Evolutionary conservation across 2,329 filamentous ascomycete species (phyloP).

Genomic region (Diaporthe sp.): DNA sequence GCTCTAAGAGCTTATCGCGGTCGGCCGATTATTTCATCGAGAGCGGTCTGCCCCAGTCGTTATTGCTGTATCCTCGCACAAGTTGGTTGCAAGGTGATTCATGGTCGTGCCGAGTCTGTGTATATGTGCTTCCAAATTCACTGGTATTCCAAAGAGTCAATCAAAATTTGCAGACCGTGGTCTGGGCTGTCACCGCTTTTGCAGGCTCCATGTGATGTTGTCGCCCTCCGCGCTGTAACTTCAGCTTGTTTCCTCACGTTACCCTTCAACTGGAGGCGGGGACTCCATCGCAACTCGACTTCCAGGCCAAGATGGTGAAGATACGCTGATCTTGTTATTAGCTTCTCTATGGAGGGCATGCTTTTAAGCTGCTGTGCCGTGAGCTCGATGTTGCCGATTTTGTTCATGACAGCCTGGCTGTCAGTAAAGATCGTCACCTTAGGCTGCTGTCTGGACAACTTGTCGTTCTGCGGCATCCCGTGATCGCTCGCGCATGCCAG

Average conservation of each 20-base stretch:
- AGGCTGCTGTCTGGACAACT: too few relatives aligned
- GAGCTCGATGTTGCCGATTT: background rate
- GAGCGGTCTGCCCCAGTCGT: background rate
- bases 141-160: background rate
- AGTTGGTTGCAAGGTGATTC: background rate
- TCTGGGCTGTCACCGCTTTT: background rate
- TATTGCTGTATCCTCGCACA: background rate
- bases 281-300: background rate
- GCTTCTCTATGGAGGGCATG: background rate
- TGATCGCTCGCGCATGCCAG: background rate
- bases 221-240: background rate
- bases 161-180: background rate
- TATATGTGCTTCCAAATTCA: background rate
- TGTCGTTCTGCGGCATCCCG: background rate
- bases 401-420: background rate
- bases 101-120: background rate
- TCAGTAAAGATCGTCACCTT: background rate
- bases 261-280: background rate
- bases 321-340: background rate
- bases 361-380: background rate
- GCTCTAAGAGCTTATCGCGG: background rate
- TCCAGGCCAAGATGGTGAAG: background rate
- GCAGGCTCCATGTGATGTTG: background rate
- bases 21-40: background rate
- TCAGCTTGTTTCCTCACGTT: background rate